Base-by-base conservation (phyloP, 345 rosid genomes). In the Abelmoschus esculentus region DNA sequence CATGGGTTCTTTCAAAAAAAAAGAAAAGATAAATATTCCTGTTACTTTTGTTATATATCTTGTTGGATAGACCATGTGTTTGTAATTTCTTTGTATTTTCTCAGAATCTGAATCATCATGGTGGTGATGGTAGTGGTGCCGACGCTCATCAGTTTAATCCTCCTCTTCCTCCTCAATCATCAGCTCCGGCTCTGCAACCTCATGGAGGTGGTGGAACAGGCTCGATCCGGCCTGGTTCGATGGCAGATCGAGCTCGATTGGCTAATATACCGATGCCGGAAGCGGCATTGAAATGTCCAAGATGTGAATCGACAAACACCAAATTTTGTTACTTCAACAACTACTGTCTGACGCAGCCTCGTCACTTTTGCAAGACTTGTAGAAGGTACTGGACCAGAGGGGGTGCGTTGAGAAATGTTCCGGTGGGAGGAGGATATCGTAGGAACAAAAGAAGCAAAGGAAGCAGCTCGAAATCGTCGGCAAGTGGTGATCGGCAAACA, bases 351-450 rank as follows among this genome's bases (percentile, higher is more conserved):
- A 61, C 96, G 5, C 99, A 93, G 89, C 99, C 99, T 60, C 88
- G 99, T 14, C 99, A 93, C 90, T 93, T 91, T 70, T 93, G 99
- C 85, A 93, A 91, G 50, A 88, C 97, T 22, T 93, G 99, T 75
- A 78, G 97, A 67, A 80, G 99, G 83, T 93, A 93, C 88, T 93
- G 99, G 99, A 93, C 99, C 6, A 80, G 91, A 78, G 97, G 97
- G 0, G 97, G 97, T 26, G 91, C 98, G 44, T 80, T 93, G 14
- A 83, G 97, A 14, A 93, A 74, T 61, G 97, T 93, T 63, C 98
- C 98, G 0, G 96, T 93, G 0, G 98, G 98, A 0, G 98, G 98
- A 10, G 98, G 98, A 1, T 91, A 89, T 77, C 42, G 97, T 77
- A 84, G 98, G 80, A 91, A 93, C 86, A 86, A 90, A 75, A 83